Conservation (phyloP, 2,329 filamentous ascomycete genomes). For the Fusarium proliferatum region DNA sequence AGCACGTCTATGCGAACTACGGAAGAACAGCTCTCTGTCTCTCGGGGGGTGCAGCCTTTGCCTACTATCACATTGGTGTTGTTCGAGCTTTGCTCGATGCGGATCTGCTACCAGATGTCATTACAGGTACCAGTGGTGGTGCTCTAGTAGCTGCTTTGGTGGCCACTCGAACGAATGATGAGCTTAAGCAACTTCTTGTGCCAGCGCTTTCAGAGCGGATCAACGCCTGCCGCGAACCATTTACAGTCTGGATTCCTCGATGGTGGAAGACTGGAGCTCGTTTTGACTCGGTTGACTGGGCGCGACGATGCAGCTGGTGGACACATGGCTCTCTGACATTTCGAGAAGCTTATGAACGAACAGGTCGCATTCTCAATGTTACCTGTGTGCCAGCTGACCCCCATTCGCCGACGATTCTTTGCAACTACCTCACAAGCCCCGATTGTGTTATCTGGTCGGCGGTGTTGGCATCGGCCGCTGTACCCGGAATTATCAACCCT, state of each 20-base stretch:
- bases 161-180: slow-evolving; percentile 90
- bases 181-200: slow-evolving; percentile 85
- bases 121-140: slow-evolving; percentile 95
- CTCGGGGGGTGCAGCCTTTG: slow-evolving; percentile 92
- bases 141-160: slow-evolving; percentile 89
- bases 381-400: slow-evolving; percentile 96
- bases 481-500: slow-evolving; percentile 95
- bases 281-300: slow-evolving; percentile 96
- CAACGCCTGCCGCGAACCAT: slow-evolving; percentile 83
- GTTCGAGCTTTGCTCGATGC: slow-evolving; percentile 90
- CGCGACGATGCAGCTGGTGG: slow-evolving; percentile 87
- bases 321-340: slow-evolving; percentile 93
- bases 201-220: slow-evolving; percentile 89
- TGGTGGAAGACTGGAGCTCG: slow-evolving; percentile 95
- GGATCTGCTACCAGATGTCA: slow-evolving; percentile 87
- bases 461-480: slow-evolving; percentile 91
- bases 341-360: slow-evolving; percentile 91
- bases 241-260: slow-evolving; percentile 79
- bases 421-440: slow-evolving; percentile 93
- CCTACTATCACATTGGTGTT: slow-evolving; percentile 96
- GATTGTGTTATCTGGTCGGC: slow-evolving; percentile 99
- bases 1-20: slow-evolving; percentile 89
- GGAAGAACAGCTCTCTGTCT: slow-evolving; percentile 93
- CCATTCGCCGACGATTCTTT: slow-evolving; percentile 89
- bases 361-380: slow-evolving; percentile 93